Base-by-base conservation (phyloP, 306 rosid species). In the Malus orientalis region DNA sequence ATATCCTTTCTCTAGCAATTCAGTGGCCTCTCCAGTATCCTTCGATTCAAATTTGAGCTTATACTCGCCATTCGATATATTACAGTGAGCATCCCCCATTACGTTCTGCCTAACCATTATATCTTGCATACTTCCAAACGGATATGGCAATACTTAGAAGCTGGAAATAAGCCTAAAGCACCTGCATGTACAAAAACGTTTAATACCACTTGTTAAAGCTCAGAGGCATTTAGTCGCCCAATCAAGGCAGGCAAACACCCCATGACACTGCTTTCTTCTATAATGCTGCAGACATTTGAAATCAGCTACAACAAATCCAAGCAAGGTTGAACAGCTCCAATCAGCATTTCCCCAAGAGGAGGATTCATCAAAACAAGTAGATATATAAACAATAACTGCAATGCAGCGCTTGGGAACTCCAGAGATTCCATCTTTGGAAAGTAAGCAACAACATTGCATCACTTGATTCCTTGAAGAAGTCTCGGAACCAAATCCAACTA, bases 211-310 rank as follows among this genome's bases (percentile, higher is more conserved):
- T 76, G 85, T 77, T 88, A 81, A 77, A 70, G 76, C 70, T 80
- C 80, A 76, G 63, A 84, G 90, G 86, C 91, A 90, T 84, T 60
- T 62, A 86, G 87, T 80, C 85, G 79, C 87, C 97, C 89, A 86
- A 82, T 85, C 91, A 90, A 83, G 83, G 88, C 90, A 87, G 84
- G 85, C 69, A 84, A 88, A 88, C 88, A 91, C 85, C 76, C 64
- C 89, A 81, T 80, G 85, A 84, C 61, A 90, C 82, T 83, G 97
- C 83, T 86, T 86, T 87, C 97, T 86, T 90, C 93, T 80, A 88
- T 14, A 88, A 89, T 80, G 91, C 90, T 36, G 93, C 81, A 86
- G 91, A 83, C 87, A 84, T 83, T 69, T 81, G 96, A 81, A 88
- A 93, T 85, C 95, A 89, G 93, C 95, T 81, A 85, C 85, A 87